phyloP scores from a whole-genome alignment of 2,329 filamentous ascomycete species.

The Moelleriella libera region DNA sequence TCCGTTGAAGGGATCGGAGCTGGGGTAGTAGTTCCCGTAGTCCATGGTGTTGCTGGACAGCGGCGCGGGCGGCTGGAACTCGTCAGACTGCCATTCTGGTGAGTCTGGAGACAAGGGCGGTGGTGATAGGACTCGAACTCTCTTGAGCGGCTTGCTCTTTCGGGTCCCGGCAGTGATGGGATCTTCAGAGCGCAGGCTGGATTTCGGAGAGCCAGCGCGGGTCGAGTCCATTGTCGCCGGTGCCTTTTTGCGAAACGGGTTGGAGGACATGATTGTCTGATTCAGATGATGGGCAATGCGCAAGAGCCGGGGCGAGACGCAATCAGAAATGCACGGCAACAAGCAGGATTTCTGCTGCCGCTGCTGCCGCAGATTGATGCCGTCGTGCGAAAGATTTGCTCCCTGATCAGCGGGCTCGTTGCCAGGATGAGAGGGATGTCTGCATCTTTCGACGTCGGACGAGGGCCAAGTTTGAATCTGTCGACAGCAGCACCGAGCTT shows the following conservation, averaged over 20 bases:
- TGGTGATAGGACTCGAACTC: constrained; percentile 52
- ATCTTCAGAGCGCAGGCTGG: constrained; percentile 7
- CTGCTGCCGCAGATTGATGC: too few relatives aligned
- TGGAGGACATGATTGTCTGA: constrained; percentile 9
- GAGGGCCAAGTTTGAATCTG: neutral
- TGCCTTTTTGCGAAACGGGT: constrained; percentile 11
- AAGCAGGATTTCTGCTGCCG: too few relatives aligned
- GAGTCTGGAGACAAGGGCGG: constrained; percentile 46
- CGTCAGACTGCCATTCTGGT: constrained; percentile 17
- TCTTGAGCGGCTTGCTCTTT: constrained; percentile 43
- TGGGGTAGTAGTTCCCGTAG: constrained; percentile 5
- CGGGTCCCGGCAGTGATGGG: constrained; percentile 9
- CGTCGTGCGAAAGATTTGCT: too few relatives aligned
- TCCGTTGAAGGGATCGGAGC: constrained; percentile 17
- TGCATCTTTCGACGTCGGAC: constrained; percentile 1
- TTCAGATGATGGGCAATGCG: too few relatives aligned
- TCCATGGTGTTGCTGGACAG: constrained; percentile 8
- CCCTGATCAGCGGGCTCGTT: constrained; percentile 1
- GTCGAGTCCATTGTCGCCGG: constrained; percentile 6
- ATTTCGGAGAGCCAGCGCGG: constrained; percentile 8
- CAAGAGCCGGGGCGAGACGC: too few relatives aligned
- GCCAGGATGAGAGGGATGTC: constrained; percentile 1
- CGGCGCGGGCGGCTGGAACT: constrained; percentile 15
- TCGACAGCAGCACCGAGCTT: too few relatives aligned
- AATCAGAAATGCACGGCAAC: too few relatives aligned